Base-by-base conservation (phyloP, 768 basidiomycete genomes). In the Psilocybe sp. region DNA sequence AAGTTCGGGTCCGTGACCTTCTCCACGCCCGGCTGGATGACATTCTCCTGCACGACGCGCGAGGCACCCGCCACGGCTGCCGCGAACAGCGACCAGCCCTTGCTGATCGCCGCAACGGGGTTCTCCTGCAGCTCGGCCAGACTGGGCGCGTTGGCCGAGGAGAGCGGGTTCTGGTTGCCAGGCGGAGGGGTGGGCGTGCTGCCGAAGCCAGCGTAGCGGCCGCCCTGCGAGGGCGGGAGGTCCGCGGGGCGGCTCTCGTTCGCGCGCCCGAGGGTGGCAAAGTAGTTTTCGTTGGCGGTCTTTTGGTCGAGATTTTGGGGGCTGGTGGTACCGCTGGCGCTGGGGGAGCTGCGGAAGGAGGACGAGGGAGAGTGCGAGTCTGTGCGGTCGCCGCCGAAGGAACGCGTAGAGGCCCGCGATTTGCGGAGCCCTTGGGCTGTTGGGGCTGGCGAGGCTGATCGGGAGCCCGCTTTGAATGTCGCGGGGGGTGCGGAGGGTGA, bases 61-160 rank as follows among this genome's bases (percentile, higher is more conserved):
- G 84, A 79, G 15, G 94, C 94, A 44, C 86, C 89, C 1, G 70
- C 80, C 12, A 98, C 85, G 32, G 85, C 93, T 0, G 89, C 79
- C 23, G 92, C 88, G 63, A 99, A 87, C n/a, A 98, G 69, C 19
- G 92, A 92, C 97, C 97, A 98, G 40, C 95, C 93, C 72, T 98
- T 98, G 60, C 82, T 82, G 12, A 98, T 68, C 0, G 96, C 95
- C 8, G 81, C 84, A 34, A 87, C 67, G 0, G 96, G 96, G 62
- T 92, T 92, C 40, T 87, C 82, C 64, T 96, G 91, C 28, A 98
- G 69, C 15, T 99, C 95, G 37, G 73, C 67, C 2, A 98, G 63
- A 0, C 84, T 78, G 0, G 96, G 96, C 10, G 87, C 85, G 32
- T 86, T 80, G 9, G 85, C 81, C 23, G 92, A 94, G 3, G 92